phyloP scores from a whole-genome alignment of 164 flowering plant species.

The Chimonanthus praecox region DNA sequence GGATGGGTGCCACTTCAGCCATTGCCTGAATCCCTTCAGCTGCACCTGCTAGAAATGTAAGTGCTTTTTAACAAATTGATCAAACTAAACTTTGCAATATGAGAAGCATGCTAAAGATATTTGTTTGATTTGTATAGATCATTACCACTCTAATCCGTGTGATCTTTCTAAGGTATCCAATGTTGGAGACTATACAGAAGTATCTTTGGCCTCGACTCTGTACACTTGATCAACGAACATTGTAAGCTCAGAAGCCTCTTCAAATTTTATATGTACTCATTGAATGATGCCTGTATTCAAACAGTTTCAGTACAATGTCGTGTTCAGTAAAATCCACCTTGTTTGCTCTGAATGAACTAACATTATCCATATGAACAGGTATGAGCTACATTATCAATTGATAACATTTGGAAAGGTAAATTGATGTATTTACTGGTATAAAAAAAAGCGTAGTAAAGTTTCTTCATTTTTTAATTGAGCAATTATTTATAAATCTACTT shows the following conservation, averaged over 20 bases:
- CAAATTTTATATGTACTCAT: not conserved
- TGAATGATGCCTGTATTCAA: not conserved
- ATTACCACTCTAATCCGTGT: conserved; percentile 5
- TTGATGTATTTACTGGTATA: not conserved
- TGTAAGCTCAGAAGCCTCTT: conserved; percentile 37
- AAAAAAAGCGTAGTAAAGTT: not conserved
- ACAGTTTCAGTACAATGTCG: too few species aligned
- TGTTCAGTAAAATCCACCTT: not conserved
- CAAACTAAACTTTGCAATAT: not conserved
- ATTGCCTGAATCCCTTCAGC: conserved; percentile 58
- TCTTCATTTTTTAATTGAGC: not conserved
- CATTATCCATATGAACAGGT: conserved; percentile 37
- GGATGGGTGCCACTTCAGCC: conserved; percentile 97
- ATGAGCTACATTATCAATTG: conserved; percentile 86
- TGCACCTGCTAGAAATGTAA: conserved; percentile 73
- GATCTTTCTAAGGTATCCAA: conserved; percentile 50
- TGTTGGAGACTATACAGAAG: conserved; percentile 64
- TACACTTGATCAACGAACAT: conserved; percentile 51
- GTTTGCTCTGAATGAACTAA: conserved; percentile 12
- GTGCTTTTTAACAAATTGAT: conserved; percentile 12
- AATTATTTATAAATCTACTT: too few species aligned
- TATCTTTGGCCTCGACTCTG: conserved; percentile 88
- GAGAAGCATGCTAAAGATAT: conserved; percentile 6
- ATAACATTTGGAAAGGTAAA: conserved; percentile 94
- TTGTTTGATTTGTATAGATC: not conserved